Evolutionary conservation across 768 basidiomycete species (phyloP), one percentile per base, ranked within the genome.

Genomic region (Cyathus striatus): DNA sequence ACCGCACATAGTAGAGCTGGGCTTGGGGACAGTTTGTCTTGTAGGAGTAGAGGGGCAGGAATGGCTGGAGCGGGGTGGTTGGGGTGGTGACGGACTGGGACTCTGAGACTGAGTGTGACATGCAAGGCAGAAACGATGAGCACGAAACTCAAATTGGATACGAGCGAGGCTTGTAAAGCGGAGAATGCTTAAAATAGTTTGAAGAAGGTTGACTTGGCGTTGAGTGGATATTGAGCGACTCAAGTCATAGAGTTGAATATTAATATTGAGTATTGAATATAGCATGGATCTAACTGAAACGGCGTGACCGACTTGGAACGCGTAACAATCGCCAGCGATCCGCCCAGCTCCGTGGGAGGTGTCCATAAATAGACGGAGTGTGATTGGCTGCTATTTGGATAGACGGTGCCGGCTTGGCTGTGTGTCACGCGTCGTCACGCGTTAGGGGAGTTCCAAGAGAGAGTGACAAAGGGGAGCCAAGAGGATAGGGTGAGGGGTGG

Each of bases 1-100:
- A 55, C n/a, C 58, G 61, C 12, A 69, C 57, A 45, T 76, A 75
- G 13, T 62, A 43, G 0, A 64, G 38, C 1, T 39, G 36, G 5
- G 64, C 58, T 16, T 56, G 47, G 5, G 72, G 63, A 38, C 58
- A 56, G 38, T 57, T 53, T 13, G 54, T 55, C 22, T 38, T 56
- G 64, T 66, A 73, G 14, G 63, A 65, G 45, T 76, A 76, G 3
- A 44, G 48, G 46, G 5, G 65, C 61, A 13, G 64, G 67, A 1
- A 16, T 50, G 6, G 41, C 23, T 18, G 23, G 17, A 20, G 38
- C 30, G 16, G n/a, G n/a, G 22, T 14, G 26, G 45, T 41, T 27
- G 41, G 40, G 41, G 42, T 37, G 48, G n/a, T 24, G 33, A 23
- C 14, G 20, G 10, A 9, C 9, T 9, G 12, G 35, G 9, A 9